A percentile compares a stretch with the other conserved stretches of the same genome.
These are phyloP conservation scores for Eucalyptus camaldulensis DNA, from an alignment of 345 rosid genomes.

Conservation along the genomic window DNA sequence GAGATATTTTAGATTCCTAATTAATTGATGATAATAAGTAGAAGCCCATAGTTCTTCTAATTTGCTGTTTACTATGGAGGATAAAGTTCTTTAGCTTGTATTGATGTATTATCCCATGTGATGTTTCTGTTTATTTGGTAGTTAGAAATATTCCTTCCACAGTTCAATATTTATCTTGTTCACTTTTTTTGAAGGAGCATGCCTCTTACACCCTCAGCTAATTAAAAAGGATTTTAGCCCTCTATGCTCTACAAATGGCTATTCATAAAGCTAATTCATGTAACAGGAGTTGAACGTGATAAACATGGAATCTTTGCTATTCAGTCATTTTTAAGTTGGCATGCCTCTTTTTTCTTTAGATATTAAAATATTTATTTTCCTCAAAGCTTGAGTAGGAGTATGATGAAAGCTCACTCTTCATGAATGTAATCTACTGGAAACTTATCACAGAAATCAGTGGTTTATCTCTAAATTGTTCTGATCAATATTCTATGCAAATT, in stretches of 20 bases:
- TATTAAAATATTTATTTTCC: neutral
- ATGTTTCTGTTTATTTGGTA: neutral
- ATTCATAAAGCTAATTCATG: neutral
- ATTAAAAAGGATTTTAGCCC: neutral
- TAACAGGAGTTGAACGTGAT: neutral
- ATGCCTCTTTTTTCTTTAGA: neutral
- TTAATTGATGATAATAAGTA: neutral
- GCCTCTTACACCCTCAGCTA: neutral
- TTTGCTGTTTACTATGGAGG: neutral
- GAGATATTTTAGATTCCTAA: neutral
- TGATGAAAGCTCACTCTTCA: neutral
- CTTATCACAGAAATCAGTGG: neutral
- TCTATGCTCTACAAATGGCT: neutral
- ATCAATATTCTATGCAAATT: neutral
- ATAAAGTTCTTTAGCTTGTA: neutral
- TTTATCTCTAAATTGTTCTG: neutral
- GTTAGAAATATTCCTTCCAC: neutral
- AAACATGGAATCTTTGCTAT: neutral
- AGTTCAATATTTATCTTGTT: neutral
- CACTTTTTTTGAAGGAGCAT: neutral
- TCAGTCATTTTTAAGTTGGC: neutral
- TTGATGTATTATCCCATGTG: neutral
- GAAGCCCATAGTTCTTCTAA: neutral
- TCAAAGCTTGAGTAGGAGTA: neutral
- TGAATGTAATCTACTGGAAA: neutral